Evolutionary conservation across 129 eudicot genomes (phyloP).

Genomic region (Flaveria linearis): DNA sequence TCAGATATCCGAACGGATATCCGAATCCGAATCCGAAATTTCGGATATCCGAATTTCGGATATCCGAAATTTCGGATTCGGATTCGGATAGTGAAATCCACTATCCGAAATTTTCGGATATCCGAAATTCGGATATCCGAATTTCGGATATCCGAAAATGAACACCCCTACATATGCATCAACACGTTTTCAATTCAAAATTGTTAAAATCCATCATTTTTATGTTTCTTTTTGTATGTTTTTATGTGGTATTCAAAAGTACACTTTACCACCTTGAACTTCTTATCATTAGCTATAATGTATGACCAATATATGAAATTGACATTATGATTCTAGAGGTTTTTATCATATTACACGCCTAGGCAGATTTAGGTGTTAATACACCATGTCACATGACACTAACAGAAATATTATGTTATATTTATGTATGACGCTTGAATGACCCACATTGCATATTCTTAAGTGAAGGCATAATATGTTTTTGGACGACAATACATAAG

Average conservation of each 20-base stretch:
- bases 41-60: too few relatives aligned
- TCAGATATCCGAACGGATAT: too few relatives aligned
- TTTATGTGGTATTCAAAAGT: background rate
- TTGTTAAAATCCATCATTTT: slow-evolving; percentile 18
- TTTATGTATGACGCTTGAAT: background rate
- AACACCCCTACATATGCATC: slow-evolving; percentile 18
- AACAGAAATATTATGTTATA: background rate
- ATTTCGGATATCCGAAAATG: too few relatives aligned
- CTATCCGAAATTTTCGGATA: too few relatives aligned
- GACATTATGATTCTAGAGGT: background rate
- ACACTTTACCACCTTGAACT: slow-evolving; percentile 17
- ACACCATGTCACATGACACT: background rate
- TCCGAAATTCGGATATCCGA: too few relatives aligned
- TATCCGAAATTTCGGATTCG: too few relatives aligned
- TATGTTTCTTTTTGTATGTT: background rate
- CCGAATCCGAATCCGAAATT: too few relatives aligned
- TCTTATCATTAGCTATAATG: slow-evolving; percentile 7
- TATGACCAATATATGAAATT: slow-evolving; percentile 1
- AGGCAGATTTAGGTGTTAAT: background rate
- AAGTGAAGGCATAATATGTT: too few relatives aligned
- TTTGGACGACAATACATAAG: too few relatives aligned
- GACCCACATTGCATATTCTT: background rate
- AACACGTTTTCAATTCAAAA: slow-evolving; percentile 30
- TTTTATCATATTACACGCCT: background rate
- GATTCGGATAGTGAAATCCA: too few relatives aligned